Evolutionary conservation across 2,329 filamentous ascomycete genomes (phyloP), one percentile per base, ranked within the genome.

Genomic region (Aspergillus nomiae): DNA sequence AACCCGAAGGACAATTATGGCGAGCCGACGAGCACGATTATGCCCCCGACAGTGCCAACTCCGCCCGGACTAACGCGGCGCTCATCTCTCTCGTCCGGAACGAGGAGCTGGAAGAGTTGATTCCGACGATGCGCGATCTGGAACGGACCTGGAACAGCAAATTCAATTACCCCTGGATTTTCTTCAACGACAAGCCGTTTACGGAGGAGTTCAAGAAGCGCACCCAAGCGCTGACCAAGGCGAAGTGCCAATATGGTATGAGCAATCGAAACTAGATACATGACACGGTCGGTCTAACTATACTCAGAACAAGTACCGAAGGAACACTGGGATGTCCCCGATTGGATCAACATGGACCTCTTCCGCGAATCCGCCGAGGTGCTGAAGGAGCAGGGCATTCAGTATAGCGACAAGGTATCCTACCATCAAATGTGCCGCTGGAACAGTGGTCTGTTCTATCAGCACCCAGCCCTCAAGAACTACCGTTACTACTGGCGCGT

Each of bases 371-470:
- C 93, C 30, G 89, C 92, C 64, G 87, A 92, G 74, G 87, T 96
- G 10, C 86, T 99, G 61, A 85, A 91, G 73, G 91, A 95, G 75
- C 87, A 94, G 73, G 86, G 90, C 11, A 92, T 99, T 50, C 94
- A 98, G 76, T 99, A 99, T 77, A 92, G 92, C 73, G 86, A 89
- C 70, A 92, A 91, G 84, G 81, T 92, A 59, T 97, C 93, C 56
- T 99, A 99, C 81, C 94, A 98, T 80, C 91, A 98, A 76, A 99
- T 99, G 95, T 99, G 95, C 77, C 89, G 95, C 61, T 99, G 95
- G 95, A 99, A 99, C 82, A 96, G 92, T 74, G 95, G 95, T 74
- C 85, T 98, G 79, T 99, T 99, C 84, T 97, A 97, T 84, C 93
- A 95, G 75, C 95, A 99, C 78, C 92, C 93, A 0, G 94, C 93